Conservation (phyloP, 2,329 filamentous ascomycete species). For the Arthroderma sp. region DNA sequence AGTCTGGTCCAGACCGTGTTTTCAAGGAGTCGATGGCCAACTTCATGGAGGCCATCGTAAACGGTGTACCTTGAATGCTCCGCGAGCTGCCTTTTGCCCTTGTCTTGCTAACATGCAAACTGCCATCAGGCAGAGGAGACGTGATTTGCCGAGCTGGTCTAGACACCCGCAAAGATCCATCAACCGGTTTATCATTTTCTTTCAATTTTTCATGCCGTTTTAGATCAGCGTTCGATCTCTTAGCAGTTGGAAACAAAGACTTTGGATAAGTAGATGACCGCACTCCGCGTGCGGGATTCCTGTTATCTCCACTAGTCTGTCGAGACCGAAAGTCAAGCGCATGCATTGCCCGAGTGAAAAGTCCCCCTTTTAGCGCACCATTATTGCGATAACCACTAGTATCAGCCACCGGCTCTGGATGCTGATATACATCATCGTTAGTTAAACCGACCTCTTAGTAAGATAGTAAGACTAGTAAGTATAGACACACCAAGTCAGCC, state of each 20-base stretch:
- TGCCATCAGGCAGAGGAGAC: not conserved
- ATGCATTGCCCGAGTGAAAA: slow-evolving; percentile 8
- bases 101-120: slow-evolving; percentile 5
- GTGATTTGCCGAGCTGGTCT: not conserved
- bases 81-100: slow-evolving; percentile 3
- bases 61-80: slow-evolving; percentile 3
- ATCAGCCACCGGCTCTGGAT: too few species aligned
- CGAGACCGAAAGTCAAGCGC: slow-evolving; percentile 8
- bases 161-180: not conserved
- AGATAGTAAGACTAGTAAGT: too few species aligned
- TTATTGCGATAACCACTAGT: too few species aligned
- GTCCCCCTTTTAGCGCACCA: not conserved
- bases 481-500: too few species aligned
- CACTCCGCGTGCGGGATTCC: not conserved
- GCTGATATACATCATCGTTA: too few species aligned
- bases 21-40: slow-evolving; percentile 8
- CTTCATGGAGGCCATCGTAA: slow-evolving; percentile 9
- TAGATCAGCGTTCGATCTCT: not conserved
- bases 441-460: too few species aligned
- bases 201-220: not conserved
- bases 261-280: not conserved
- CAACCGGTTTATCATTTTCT: not conserved
- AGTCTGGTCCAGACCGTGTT: slow-evolving; percentile 4
- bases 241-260: not conserved
- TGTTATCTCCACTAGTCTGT: slow-evolving; percentile 1